Base-by-base conservation (phyloP, 306 rosid species). In the Hippophae tibetana region DNA sequence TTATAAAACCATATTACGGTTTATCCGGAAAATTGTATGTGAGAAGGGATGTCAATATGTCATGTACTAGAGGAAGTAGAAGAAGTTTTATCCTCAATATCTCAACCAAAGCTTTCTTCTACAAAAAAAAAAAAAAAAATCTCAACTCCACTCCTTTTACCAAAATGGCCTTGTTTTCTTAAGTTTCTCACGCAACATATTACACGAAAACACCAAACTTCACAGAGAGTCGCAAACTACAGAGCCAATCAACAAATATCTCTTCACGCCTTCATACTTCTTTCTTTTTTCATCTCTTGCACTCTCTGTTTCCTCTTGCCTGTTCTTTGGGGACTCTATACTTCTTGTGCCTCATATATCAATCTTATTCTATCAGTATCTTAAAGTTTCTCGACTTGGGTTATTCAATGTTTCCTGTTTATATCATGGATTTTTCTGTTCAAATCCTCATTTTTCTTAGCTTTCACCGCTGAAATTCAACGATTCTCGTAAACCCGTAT, bases 211-310 rank as follows among this genome's bases (percentile, higher is more conserved):
- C 75, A 44, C 57, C 63, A 11, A 66, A 55, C 70, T 62, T 61
- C 56, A 75, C 49, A 51, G 74, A 56, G 75, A 31, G 4, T 72
- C 74, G 72, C 78, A 69, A 76, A 14, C 71, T 61, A 66, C 63
- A 54, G 74, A 83, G 78, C 85, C 82, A 76, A 83, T 76, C 78
- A 74, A 78, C 69, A 78, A 81, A 86, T 78, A 83, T 81, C 85
- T 80, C 77, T 67, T 67, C 43, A 55, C 75, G 63, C 75, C 62
- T 54, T 9, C 65, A 56, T 46, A 56, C 47, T 9, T 43, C 25
- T 51, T 58, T 64, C 56, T 62, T 76, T 70, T 42, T 63, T 54
- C 56, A 69, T 69, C 73, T 64, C 43, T 60, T 71, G 18, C 53
- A 7, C 53, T 49, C 53, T 5, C 53, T 49, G 7, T 71, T 65